A percentile compares a stretch with the other conserved stretches of the same genome.
These are phyloP conservation scores for Penicillium malachiteum DNA, from an alignment of 495 filamentous ascomycete species.

Conservation along the genomic window DNA sequence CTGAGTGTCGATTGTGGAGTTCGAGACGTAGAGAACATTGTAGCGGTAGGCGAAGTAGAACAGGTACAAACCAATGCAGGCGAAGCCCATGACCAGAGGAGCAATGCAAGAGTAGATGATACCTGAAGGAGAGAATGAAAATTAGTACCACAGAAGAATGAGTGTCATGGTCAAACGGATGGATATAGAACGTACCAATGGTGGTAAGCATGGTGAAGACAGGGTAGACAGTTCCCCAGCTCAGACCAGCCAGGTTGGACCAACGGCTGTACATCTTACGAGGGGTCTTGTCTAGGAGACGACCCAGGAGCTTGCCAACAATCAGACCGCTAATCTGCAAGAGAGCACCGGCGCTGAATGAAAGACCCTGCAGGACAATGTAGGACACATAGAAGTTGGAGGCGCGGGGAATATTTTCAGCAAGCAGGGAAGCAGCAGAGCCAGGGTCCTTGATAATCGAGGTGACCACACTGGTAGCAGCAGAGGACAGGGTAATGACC, in stretches of 20 bases:
- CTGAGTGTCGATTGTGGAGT: conserved; percentile 83
- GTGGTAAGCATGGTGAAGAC: conserved; percentile 81
- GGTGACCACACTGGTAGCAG: conserved; percentile 54
- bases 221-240: conserved; percentile 90
- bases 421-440: conserved; percentile 61
- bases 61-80: conserved; percentile 75
- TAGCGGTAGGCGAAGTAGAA: conserved; percentile 96
- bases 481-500: conserved; percentile 75
- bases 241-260: conserved; percentile 59
- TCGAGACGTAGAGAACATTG: conserved; percentile 90
- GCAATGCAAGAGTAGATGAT: conserved; percentile 91
- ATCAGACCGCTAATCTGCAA: conserved; percentile 77
- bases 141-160: too few species aligned
- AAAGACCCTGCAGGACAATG: conserved; percentile 89
- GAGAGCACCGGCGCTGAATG: conserved; percentile 72
- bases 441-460: conserved; percentile 64
- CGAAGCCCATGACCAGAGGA: conserved; percentile 85
- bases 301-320: conserved; percentile 75
- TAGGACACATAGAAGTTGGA: conserved; percentile 96
- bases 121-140: neutral
- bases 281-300: conserved; percentile 67
- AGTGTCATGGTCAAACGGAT: too few species aligned
- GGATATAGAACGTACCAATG: conserved; percentile 55
- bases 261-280: conserved; percentile 72
- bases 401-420: conserved; percentile 70